Evolutionary conservation across 2,329 filamentous ascomycete genomes (phyloP).

Genomic region (Colletotrichum sp.): DNA sequence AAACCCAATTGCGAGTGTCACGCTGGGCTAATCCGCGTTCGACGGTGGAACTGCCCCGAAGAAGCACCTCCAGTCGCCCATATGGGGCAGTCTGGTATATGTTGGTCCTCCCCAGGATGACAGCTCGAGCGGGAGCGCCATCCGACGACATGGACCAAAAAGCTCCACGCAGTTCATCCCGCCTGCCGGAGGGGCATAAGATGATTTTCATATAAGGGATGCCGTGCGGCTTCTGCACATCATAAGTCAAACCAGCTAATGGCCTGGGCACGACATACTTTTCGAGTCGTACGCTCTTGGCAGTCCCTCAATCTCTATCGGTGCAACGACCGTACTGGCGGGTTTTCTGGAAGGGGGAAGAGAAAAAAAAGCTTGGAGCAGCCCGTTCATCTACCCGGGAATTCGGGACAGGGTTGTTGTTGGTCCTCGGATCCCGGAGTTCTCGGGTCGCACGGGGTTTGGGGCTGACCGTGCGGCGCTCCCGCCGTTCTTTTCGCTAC

Average conservation of each 20-base stretch:
- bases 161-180: background rate
- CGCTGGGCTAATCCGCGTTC: background rate
- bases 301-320: background rate
- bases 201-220: constrained; percentile 1
- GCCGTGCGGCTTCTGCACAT: constrained; percentile 1
- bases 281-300: background rate
- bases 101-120: background rate
- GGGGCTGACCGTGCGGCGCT: background rate
- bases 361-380: background rate
- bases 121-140: background rate
- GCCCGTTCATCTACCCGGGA: background rate
- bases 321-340: background rate
- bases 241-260: constrained; percentile 15
- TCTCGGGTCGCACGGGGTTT: background rate
- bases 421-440: background rate
- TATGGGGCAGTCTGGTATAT: constrained; percentile 2
- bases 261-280: constrained; percentile 5
- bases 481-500: background rate
- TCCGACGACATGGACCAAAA: background rate
- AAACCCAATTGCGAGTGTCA: background rate
- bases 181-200: background rate
- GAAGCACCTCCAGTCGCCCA: background rate
- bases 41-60: background rate
- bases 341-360: background rate
- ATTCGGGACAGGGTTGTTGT: background rate